phyloP scores from a whole-genome alignment of 345 rosid species.

The Brassica cretica region DNA sequence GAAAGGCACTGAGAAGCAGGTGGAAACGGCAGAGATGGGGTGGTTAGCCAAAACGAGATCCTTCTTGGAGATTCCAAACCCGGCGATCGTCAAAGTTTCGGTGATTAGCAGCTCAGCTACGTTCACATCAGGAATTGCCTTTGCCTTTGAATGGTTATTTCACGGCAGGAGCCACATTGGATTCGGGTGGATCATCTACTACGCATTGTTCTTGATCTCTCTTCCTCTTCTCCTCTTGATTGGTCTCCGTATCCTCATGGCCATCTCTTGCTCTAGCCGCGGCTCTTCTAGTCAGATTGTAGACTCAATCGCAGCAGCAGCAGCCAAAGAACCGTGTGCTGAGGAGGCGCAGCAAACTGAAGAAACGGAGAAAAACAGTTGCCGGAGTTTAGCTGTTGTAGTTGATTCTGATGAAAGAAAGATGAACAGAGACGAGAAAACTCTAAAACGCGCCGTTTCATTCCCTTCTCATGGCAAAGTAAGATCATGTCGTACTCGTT shows the following conservation, averaged over 20 bases:
- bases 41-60: neutral
- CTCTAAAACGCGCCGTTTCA: conserved; percentile 25
- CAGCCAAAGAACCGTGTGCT: neutral
- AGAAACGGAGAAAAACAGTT: conserved; percentile 11
- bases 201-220: conserved; percentile 25
- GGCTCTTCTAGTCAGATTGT: conserved; percentile 12
- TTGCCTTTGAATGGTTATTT: conserved; percentile 32
- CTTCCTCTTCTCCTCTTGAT: conserved; percentile 28
- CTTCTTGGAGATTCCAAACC: conserved; percentile 19
- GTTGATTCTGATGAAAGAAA: conserved; percentile 7
- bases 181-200: conserved; percentile 33
- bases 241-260: conserved; percentile 13
- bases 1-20: neutral
- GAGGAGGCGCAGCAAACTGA: neutral
- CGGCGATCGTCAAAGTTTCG: conserved; percentile 28
- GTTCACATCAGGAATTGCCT: conserved; percentile 31
- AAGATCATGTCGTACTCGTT: conserved; percentile 32
- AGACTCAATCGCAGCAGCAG: conserved; percentile 1
- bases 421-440: neutral
- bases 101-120: conserved; percentile 24
- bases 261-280: neutral
- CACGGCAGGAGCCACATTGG: conserved; percentile 32
- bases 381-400: conserved; percentile 27
- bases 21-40: neutral
- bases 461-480: conserved; percentile 28